Evolutionary conservation across 257 asterid species (phyloP).

Genomic region (Ballota nigra): DNA sequence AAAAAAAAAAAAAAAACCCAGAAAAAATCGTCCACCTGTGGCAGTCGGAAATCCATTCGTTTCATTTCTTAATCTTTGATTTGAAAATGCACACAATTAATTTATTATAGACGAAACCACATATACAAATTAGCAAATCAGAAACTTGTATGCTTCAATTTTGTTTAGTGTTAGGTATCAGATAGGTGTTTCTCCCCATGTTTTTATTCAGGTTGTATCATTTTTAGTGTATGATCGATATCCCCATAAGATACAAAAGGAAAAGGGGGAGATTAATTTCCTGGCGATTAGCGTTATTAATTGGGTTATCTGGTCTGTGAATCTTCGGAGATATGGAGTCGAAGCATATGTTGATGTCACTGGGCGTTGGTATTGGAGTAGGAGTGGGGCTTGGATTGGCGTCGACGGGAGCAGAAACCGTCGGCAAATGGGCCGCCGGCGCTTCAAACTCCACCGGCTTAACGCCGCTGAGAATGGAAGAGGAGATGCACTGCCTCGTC

Average conservation of each 20-base stretch:
- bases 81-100: neutral
- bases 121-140: neutral
- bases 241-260: neutral
- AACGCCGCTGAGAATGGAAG: conserved; percentile 54
- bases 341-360: conserved; percentile 65
- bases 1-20: too few species aligned
- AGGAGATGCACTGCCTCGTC: conserved; percentile 56
- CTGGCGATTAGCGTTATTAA: neutral
- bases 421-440: conserved; percentile 44
- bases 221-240: neutral
- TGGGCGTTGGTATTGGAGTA: conserved; percentile 74
- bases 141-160: neutral
- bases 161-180: neutral
- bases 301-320: neutral
- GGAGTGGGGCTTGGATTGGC: conserved; percentile 83
- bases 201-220: neutral
- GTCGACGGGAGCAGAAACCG: conserved; percentile 50
- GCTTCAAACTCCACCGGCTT: conserved; percentile 26
- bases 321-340: conserved; percentile 50
- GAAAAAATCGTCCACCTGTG: neutral
- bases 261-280: neutral
- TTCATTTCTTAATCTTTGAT: neutral
- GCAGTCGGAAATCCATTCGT: neutral
- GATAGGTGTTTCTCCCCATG: neutral
- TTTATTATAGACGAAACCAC: neutral